Evolutionary conservation across 345 rosid species (phyloP).

Genomic region (Jatropha curcas): DNA sequence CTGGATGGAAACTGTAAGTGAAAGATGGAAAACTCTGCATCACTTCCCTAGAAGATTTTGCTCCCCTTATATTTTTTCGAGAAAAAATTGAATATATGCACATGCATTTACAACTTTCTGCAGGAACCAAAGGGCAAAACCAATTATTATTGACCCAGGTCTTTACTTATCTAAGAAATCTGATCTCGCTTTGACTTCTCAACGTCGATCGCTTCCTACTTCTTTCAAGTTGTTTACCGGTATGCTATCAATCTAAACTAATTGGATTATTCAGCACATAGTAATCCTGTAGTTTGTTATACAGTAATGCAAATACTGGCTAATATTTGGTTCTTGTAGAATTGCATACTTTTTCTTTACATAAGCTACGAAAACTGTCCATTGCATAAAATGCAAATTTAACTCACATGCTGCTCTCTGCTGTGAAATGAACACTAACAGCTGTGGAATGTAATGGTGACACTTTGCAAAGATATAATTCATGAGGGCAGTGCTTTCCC

Average conservation of each 20-base stretch:
- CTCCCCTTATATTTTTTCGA: neutral
- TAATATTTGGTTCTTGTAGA: neutral
- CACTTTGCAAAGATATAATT: neutral
- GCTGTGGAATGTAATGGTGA: neutral
- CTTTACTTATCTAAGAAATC: slow-evolving; percentile 88
- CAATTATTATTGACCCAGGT: slow-evolving; percentile 94
- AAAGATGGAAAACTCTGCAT: slow-evolving; percentile 4
- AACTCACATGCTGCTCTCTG: no score
- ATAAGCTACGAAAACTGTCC: neutral
- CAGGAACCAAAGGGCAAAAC: slow-evolving; percentile 83
- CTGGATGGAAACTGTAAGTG: slow-evolving; percentile 95
- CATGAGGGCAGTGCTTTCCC: neutral
- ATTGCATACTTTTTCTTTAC: neutral
- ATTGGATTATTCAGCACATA: neutral
- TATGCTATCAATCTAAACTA: slow-evolving; percentile 26
- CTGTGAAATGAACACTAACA: neutral
- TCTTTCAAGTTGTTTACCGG: slow-evolving; percentile 90
- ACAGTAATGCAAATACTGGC: neutral
- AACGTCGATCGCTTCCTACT: slow-evolving; percentile 84
- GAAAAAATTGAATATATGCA: neutral
- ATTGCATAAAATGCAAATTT: neutral
- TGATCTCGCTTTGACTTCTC: slow-evolving; percentile 81
- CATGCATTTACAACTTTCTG: slow-evolving; percentile 14
- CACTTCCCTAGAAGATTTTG: neutral
- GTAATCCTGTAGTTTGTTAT: neutral